These are phyloP conservation scores for Centaurea solstitialis DNA, from an alignment of 129 eudicot genomes.

Conservation along the genomic window DNA sequence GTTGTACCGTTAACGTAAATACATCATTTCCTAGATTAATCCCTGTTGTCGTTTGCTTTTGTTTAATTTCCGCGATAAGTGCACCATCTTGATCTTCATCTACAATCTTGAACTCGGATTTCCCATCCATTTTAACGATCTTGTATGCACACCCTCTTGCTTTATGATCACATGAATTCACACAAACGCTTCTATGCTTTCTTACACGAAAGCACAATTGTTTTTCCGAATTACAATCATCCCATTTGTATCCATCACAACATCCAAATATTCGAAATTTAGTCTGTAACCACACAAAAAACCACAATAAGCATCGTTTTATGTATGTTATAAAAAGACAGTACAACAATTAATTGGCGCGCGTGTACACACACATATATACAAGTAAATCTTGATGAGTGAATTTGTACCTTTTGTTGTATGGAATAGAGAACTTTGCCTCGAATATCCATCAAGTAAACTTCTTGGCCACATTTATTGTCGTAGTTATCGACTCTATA, in stretches of 20 bases:
- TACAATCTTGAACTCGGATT: slow-evolving; percentile 44
- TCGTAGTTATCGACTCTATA: slow-evolving; percentile 71
- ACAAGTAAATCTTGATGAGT: background rate
- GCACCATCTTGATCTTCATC: slow-evolving; percentile 40
- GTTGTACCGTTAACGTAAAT: slow-evolving; percentile 57
- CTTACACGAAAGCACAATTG: slow-evolving; percentile 52
- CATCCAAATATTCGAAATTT: slow-evolving; percentile 32
- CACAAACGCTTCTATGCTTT: slow-evolving; percentile 22
- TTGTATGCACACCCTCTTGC: slow-evolving; percentile 29
- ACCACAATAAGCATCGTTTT: background rate
- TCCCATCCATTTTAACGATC: slow-evolving; percentile 32
- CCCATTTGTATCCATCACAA: slow-evolving; percentile 66
- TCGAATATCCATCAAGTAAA: slow-evolving; percentile 55
- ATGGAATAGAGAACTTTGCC: slow-evolving; percentile 61
- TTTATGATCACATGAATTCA: slow-evolving; percentile 40
- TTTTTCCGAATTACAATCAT: slow-evolving; percentile 24
- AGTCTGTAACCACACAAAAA: slow-evolving; percentile 39
- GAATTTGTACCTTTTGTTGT: slow-evolving; percentile 50
- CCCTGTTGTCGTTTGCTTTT: slow-evolving; percentile 55
- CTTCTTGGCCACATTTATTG: slow-evolving; percentile 44
- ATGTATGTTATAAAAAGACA: background rate
- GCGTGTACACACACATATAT: no score
- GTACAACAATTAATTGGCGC: no score
- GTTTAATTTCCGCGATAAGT: slow-evolving; percentile 57
- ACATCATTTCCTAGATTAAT: slow-evolving; percentile 68